These are phyloP conservation scores for Dioscorea alata DNA, from an alignment of 106 monocot genomes.

Conservation along the genomic window DNA sequence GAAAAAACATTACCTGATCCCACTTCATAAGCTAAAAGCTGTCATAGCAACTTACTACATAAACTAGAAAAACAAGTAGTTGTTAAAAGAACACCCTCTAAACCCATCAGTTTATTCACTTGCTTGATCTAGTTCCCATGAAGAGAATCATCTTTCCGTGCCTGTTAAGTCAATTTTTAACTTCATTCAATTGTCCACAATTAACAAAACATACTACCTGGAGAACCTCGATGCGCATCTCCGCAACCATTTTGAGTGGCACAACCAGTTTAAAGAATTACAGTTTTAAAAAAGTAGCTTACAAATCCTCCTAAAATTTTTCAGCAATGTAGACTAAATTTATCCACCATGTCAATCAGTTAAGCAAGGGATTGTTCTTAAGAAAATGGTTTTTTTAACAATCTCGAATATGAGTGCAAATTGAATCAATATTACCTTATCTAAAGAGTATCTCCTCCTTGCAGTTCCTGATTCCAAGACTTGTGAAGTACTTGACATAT, in stretches of 20 bases:
- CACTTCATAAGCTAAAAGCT: too few species aligned
- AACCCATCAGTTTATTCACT: too few species aligned
- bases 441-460: conserved; percentile 75
- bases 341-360: background rate
- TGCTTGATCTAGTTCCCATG: too few species aligned
- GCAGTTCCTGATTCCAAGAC: conserved; percentile 51
- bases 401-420: background rate
- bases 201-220: too few species aligned
- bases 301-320: background rate
- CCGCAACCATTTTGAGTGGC: background rate
- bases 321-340: background rate
- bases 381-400: background rate
- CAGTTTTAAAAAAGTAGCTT: background rate
- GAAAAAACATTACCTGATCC: too few species aligned
- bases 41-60: too few species aligned
- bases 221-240: too few species aligned
- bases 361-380: background rate
- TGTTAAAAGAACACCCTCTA: too few species aligned
- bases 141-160: too few species aligned
- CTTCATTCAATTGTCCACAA: too few species aligned
- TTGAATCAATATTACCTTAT: conserved; percentile 41
- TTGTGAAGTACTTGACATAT: conserved; percentile 17
- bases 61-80: too few species aligned
- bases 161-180: too few species aligned
- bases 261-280: background rate